phyloP scores from a whole-genome alignment of 768 basidiomycete genomes.

The Panaeolus cyanescens region DNA sequence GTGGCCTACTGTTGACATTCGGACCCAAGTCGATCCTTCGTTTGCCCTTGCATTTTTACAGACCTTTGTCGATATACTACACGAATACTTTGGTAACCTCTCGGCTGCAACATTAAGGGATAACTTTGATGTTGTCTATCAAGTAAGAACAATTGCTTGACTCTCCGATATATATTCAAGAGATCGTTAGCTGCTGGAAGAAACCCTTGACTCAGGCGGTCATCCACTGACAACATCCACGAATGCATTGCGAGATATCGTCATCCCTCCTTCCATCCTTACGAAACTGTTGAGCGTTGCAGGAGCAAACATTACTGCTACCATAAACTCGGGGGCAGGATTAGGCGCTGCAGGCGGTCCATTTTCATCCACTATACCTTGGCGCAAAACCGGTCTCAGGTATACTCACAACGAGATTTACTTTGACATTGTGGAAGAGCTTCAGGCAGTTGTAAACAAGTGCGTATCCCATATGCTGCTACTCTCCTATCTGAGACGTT shows the following conservation, averaged over 20 bases:
- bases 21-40: slow-evolving; percentile 75
- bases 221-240: slow-evolving; percentile 90
- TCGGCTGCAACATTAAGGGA: slow-evolving; percentile 81
- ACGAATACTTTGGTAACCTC: slow-evolving; percentile 87
- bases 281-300: slow-evolving; percentile 64
- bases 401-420: slow-evolving; percentile 92
- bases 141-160: slow-evolving; percentile 48
- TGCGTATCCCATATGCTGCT: slow-evolving; percentile 30
- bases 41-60: slow-evolving; percentile 89
- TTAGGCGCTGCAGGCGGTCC: slow-evolving; percentile 44
- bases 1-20: slow-evolving; percentile 12
- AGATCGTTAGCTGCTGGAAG: slow-evolving; percentile 75
- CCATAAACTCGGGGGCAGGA: slow-evolving; percentile 47
- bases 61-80: slow-evolving; percentile 80
- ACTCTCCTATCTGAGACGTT: slow-evolving; percentile 3
- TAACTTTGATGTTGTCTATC: slow-evolving; percentile 94
- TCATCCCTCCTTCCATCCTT: slow-evolving; percentile 87
- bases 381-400: slow-evolving; percentile 83
- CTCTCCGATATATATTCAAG: slow-evolving; percentile 5
- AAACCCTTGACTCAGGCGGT: slow-evolving; percentile 92
- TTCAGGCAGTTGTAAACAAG: slow-evolving; percentile 80
- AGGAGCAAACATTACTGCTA: slow-evolving; percentile 49
- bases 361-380: slow-evolving; percentile 91
- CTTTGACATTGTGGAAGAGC: slow-evolving; percentile 86
- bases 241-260: slow-evolving; percentile 90